These are phyloP conservation scores for Wickerhamiella qilinensis DNA, from an alignment of 805 yeast species.

Conservation along the genomic window DNA sequence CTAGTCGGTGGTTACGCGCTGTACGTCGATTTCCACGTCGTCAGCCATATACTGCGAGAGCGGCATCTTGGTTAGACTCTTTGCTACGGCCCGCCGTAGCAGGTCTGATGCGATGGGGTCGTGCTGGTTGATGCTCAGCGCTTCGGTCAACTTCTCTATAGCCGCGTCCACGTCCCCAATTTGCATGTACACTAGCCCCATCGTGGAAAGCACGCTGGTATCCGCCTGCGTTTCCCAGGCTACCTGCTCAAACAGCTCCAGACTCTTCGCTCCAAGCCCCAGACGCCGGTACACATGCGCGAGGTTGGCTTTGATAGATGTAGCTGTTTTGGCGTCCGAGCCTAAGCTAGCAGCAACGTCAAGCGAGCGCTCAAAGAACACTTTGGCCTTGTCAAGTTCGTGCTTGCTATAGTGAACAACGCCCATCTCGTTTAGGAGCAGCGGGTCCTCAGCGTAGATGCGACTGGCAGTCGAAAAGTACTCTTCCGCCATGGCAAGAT, in stretches of 20 bases:
- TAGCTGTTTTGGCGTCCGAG: slow-evolving; percentile 70
- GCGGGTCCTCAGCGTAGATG: slow-evolving; percentile 73
- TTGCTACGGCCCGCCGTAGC: slow-evolving; percentile 43
- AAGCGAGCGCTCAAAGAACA: slow-evolving; percentile 19
- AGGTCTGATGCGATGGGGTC: slow-evolving; percentile 78
- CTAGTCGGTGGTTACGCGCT: neutral
- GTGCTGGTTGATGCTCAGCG: slow-evolving; percentile 59
- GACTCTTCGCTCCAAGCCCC: slow-evolving; percentile 52
- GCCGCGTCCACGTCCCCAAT: slow-evolving; percentile 49
- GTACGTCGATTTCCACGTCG: neutral
- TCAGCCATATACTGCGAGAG: neutral
- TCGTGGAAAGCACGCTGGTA: slow-evolving; percentile 61
- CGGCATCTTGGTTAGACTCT: neutral
- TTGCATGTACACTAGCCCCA: slow-evolving; percentile 70
- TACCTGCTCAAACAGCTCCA: slow-evolving; percentile 63
- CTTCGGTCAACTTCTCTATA: slow-evolving; percentile 61
- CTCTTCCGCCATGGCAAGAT: slow-evolving; percentile 69
- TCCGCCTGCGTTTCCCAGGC: slow-evolving; percentile 52
- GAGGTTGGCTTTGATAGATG: slow-evolving; percentile 34
- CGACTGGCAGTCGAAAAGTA: slow-evolving; percentile 60
- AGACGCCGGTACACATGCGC: slow-evolving; percentile 13
- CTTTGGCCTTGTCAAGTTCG: slow-evolving; percentile 49
- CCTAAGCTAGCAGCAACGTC: slow-evolving; percentile 25
- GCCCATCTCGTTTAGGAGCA: slow-evolving; percentile 80
- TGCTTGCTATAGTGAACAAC: slow-evolving; percentile 72